These are phyloP conservation scores for Eutrema heterophyllum DNA, from an alignment of 345 rosid genomes.

Conservation along the genomic window DNA sequence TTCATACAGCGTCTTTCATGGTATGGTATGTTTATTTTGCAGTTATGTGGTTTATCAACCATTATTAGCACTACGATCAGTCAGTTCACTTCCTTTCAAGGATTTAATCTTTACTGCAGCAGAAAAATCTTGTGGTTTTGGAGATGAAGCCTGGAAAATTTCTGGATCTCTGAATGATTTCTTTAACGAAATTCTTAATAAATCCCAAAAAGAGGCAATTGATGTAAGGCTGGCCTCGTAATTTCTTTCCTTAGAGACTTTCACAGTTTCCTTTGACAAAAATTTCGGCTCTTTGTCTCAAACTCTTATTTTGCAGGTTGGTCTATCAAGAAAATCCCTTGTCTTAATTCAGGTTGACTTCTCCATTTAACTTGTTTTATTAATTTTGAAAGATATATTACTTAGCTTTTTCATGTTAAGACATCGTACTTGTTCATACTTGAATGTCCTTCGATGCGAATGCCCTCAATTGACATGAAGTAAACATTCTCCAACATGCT, in stretches of 20 bases:
- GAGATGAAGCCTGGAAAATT: conserved; percentile 75
- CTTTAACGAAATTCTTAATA: conserved; percentile 60
- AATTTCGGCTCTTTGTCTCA: conserved; percentile 10
- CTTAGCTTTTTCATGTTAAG: background rate
- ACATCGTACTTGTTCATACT: background rate
- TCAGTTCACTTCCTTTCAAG: conserved; percentile 85
- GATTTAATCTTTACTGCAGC: conserved; percentile 67
- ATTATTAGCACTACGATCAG: conserved; percentile 68
- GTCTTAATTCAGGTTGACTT: conserved; percentile 85
- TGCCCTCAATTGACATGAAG: background rate
- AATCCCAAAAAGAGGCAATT: conserved; percentile 82
- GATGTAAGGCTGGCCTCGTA: conserved; percentile 48
- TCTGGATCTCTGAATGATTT: conserved; percentile 58
- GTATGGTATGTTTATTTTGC: conserved; percentile 23
- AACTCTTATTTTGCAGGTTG: conserved; percentile 54
- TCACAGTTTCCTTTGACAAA: background rate
- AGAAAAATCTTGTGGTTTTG: conserved; percentile 44
- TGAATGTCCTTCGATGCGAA: background rate
- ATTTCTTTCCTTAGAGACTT: background rate
- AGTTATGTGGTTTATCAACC: conserved; percentile 93
- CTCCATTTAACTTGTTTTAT: conserved; percentile 10
- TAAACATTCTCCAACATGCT: background rate
- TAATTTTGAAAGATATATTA: background rate
- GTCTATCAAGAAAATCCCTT: conserved; percentile 73
- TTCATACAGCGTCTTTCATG: background rate